phyloP scores from a whole-genome alignment of 2,329 filamentous ascomycete species.

The Xylariomycetidae sp. region DNA sequence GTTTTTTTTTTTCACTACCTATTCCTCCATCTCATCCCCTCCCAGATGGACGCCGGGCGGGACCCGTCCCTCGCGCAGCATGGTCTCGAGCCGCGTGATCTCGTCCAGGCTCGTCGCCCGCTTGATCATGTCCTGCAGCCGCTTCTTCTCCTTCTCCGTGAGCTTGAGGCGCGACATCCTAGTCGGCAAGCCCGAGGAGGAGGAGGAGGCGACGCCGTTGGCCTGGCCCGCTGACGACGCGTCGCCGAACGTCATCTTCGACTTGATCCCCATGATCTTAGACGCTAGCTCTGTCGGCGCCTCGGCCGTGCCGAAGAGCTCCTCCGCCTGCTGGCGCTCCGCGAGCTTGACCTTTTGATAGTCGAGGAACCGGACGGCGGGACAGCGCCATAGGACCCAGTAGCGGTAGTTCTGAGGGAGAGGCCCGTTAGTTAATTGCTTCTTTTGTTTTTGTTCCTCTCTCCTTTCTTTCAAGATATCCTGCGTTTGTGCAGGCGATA shows the following conservation, averaged over 20 bases:
- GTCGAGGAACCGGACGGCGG: slow-evolving; percentile 83
- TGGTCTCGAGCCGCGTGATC: slow-evolving; percentile 85
- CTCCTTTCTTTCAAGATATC: background rate
- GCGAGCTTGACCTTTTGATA: slow-evolving; percentile 85
- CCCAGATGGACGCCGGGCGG: slow-evolving; percentile 61
- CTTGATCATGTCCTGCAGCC: slow-evolving; percentile 79
- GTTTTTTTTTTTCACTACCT: slow-evolving; percentile 52
- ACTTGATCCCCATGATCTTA: slow-evolving; percentile 83
- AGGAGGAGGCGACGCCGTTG: slow-evolving; percentile 39
- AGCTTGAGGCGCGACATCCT: slow-evolving; percentile 77
- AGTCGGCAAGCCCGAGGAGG: slow-evolving; percentile 39
- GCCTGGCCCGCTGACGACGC: slow-evolving; percentile 35
- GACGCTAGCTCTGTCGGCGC: slow-evolving; percentile 77
- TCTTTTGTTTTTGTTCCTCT: background rate
- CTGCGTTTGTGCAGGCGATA: too few relatives aligned
- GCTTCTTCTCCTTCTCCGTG: slow-evolving; percentile 82
- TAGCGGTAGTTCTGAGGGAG: slow-evolving; percentile 74
- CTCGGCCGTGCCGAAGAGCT: slow-evolving; percentile 77
- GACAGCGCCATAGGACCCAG: slow-evolving; percentile 86
- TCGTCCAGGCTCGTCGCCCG: slow-evolving; percentile 87
- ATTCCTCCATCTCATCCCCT: slow-evolving; percentile 61
- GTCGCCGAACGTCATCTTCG: slow-evolving; percentile 69
- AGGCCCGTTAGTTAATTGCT: background rate
- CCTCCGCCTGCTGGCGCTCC: slow-evolving; percentile 70
- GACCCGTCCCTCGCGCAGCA: slow-evolving; percentile 82